phyloP scores from a whole-genome alignment of 108 stramenopile species.

The Conticribra weissflogii region DNA sequence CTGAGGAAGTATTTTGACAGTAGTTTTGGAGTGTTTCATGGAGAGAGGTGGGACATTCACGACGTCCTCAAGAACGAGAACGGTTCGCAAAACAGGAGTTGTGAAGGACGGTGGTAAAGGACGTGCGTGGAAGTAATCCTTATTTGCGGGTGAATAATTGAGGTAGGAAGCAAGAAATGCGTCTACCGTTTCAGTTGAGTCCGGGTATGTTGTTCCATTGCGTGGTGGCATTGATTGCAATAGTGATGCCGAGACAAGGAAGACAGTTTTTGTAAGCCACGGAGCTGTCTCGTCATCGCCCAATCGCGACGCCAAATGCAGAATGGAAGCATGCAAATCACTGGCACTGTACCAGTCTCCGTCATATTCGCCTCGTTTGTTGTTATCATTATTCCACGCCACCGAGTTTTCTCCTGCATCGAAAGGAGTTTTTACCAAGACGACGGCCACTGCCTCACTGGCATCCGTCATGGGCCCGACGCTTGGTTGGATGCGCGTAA shows the following conservation, averaged over 20 bases:
- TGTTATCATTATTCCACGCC: slow-evolving; percentile 59
- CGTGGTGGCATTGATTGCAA: slow-evolving; percentile 21
- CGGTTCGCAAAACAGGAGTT: slow-evolving; percentile 63
- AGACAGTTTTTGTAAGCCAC: slow-evolving; percentile 81
- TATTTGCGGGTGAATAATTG: background rate
- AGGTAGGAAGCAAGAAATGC: slow-evolving; percentile 43
- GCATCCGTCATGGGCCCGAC: slow-evolving; percentile 52
- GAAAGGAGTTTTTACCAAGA: slow-evolving; percentile 54
- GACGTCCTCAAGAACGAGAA: slow-evolving; percentile 61
- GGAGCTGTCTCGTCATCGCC: slow-evolving; percentile 50
- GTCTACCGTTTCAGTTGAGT: slow-evolving; percentile 20
- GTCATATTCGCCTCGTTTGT: slow-evolving; percentile 57
- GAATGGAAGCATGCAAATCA: slow-evolving; percentile 52
- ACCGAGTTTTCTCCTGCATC: background rate
- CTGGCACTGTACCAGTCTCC: slow-evolving; percentile 57
- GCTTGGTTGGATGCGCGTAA: slow-evolving; percentile 52
- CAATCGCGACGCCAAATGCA: slow-evolving; percentile 60
- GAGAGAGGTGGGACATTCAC: background rate
- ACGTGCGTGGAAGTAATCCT: background rate
- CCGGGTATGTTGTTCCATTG: slow-evolving; percentile 19
- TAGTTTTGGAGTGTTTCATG: slow-evolving; percentile 4
- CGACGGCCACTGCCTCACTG: slow-evolving; percentile 77
- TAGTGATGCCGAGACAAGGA: too few species aligned
- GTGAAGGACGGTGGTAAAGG: slow-evolving; percentile 59
- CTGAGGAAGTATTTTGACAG: slow-evolving; percentile 68